Evolutionary conservation across 2,329 filamentous ascomycete genomes (phyloP).

Genomic region (Ceratocystis variospora): DNA sequence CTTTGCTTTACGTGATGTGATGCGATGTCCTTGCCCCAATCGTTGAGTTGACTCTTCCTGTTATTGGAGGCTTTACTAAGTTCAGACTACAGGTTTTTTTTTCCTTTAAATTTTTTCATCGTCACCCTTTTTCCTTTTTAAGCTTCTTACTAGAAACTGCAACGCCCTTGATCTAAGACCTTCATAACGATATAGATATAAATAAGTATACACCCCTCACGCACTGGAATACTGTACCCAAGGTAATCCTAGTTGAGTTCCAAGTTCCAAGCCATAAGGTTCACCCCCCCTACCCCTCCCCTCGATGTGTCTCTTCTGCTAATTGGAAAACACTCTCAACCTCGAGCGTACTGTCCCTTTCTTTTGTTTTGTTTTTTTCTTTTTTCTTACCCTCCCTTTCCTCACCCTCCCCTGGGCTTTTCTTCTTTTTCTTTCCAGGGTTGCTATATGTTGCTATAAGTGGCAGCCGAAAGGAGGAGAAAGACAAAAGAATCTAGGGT

Average conservation of each 20-base stretch:
- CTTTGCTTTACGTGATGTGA: not conserved
- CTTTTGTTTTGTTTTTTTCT: not conserved
- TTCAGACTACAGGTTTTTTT: not conserved
- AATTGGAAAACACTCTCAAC: not conserved
- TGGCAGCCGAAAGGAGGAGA: constrained; percentile 4
- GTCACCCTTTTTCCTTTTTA: not conserved
- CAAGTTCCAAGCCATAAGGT: not conserved
- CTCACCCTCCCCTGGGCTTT: not conserved
- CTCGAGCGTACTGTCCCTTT: not conserved
- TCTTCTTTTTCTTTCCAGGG: not conserved
- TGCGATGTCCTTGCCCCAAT: not conserved
- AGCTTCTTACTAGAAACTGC: constrained; percentile 1
- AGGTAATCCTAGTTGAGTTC: too few species aligned
- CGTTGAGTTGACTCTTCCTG: not conserved
- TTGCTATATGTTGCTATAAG: constrained; percentile 8
- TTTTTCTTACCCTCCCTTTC: not conserved
- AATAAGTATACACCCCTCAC: not conserved
- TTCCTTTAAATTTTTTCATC: not conserved
- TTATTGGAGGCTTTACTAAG: not conserved
- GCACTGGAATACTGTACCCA: not conserved
- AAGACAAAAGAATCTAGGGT: constrained; percentile 1
- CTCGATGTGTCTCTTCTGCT: not conserved
- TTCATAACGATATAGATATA: not conserved
- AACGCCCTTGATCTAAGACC: not conserved
- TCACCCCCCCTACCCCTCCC: not conserved